These are phyloP conservation scores for Neoarthrinium moseri DNA, from an alignment of 2,329 filamentous ascomycete genomes.

Conservation along the genomic window DNA sequence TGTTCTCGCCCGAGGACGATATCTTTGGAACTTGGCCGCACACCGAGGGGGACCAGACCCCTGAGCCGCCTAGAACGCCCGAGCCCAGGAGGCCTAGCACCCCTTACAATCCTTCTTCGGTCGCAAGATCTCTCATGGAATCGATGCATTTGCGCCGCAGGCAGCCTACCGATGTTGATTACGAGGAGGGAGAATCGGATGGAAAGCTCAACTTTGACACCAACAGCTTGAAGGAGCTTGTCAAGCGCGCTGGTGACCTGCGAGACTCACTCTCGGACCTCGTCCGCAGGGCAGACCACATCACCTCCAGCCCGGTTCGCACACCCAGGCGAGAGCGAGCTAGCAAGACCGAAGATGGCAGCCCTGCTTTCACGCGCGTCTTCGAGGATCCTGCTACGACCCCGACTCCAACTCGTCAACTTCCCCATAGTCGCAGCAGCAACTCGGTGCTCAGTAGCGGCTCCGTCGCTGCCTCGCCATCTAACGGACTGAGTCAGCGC, in stretches of 20 bases:
- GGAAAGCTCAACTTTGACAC: slow-evolving; percentile 66
- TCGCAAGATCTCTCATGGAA: slow-evolving; percentile 62
- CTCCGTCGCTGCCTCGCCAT: slow-evolving; percentile 53
- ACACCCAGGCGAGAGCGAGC: slow-evolving; percentile 47
- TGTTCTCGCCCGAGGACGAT: slow-evolving; percentile 65
- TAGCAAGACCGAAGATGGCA: slow-evolving; percentile 48
- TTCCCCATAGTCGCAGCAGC: slow-evolving; percentile 52
- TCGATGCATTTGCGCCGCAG: slow-evolving; percentile 58
- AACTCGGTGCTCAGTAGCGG: slow-evolving; percentile 49
- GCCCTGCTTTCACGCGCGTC: slow-evolving; percentile 66
- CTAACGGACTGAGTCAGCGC: slow-evolving; percentile 48
- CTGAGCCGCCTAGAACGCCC: slow-evolving; percentile 39
- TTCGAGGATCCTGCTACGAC: slow-evolving; percentile 62
- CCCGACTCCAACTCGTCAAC: slow-evolving; percentile 52
- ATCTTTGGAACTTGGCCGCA: slow-evolving; percentile 58
- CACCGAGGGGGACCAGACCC: slow-evolving; percentile 33
- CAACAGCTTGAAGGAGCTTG: slow-evolving; percentile 65
- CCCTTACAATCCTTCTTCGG: slow-evolving; percentile 41
- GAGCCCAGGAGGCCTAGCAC: slow-evolving; percentile 31
- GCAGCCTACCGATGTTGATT: slow-evolving; percentile 36
- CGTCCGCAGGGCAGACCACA: slow-evolving; percentile 57
- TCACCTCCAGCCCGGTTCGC: slow-evolving; percentile 53
- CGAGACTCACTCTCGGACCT: slow-evolving; percentile 59
- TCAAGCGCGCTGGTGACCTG: slow-evolving; percentile 60
- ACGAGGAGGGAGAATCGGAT: slow-evolving; percentile 34